Evolutionary conservation across 805 yeast species (phyloP), one percentile per base, ranked within the genome.

Genomic region (Hermanozyma aechmeae): DNA sequence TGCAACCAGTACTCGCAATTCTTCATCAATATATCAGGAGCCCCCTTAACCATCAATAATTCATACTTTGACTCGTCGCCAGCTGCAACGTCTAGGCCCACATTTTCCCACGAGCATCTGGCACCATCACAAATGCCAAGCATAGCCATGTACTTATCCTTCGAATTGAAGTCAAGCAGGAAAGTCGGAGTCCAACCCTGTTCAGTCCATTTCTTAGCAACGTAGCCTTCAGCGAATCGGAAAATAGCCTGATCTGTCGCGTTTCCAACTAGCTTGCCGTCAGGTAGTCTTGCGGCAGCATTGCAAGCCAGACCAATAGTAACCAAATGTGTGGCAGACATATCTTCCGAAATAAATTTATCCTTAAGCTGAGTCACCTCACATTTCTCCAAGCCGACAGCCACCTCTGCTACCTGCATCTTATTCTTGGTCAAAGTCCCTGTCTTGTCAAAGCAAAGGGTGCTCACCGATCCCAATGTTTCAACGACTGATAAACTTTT

Each of bases 401-500:
- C n/a, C n/a, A n/a, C n/a, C 26, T 50, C 41, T 2, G 61, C 58
- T 2, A 62, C 68, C 16, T 49, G 34, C 71, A 71, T 68, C 32
- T 58, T 56, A 43, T 71, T 71, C 38, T 68, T 57, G 16, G 79
- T 72, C 27, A 72, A 50, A 4, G 68, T 61, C 11, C 68, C 68
- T 5, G 68, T 61, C 33, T 61, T 61, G 34, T 61, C 68, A 16
- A 58, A 54, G 35, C 66, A 61, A 21, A 61, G 39, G 29, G 46
- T 73, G 42, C 68, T 67, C 14, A 72, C 69, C 11, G 72, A 61
- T 11, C 79, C 80, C 38, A 73, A 53, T 12, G 79, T 73, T 45
- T 73, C 79, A 16, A 71, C 70, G 15, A 65, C 61, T 11, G 68
- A 47, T 29, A 69, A 48, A 3, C 67, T 50, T 36, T 68, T 62